These are phyloP conservation scores for Mycena maculata DNA, from an alignment of 768 basidiomycete species.

Conservation along the genomic window DNA sequence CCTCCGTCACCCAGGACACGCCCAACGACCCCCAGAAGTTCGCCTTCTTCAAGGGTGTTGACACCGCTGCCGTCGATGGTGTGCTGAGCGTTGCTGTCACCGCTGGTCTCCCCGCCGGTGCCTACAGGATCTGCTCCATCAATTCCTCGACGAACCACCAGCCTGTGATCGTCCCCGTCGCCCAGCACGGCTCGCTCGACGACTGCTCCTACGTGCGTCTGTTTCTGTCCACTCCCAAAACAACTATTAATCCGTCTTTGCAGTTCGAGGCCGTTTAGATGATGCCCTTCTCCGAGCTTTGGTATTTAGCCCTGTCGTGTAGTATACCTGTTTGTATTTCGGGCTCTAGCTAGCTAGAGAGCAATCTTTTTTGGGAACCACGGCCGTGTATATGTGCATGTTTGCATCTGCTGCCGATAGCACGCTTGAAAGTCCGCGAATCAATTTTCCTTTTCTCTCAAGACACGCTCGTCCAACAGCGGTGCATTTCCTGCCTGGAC, in stretches of 20 bases:
- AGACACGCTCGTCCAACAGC: constrained; percentile 42
- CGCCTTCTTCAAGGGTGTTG: constrained; percentile 73
- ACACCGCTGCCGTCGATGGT: constrained; percentile 55
- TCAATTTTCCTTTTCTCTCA: neutral
- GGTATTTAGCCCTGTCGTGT: neutral
- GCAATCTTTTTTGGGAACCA: neutral
- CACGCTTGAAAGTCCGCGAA: neutral
- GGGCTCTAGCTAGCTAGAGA: neutral
- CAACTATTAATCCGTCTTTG: neutral
- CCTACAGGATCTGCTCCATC: constrained; percentile 69
- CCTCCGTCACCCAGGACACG: neutral
- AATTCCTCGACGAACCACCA: constrained; percentile 63
- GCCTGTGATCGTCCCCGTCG: constrained; percentile 58
- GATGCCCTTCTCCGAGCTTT: neutral
- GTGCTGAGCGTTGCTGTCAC: constrained; percentile 48
- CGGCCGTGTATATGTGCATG: neutral
- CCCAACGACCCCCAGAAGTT: constrained; percentile 49
- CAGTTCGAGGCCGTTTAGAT: neutral
- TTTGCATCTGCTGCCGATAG: neutral
- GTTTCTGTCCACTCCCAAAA: neutral
- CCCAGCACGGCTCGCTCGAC: constrained; percentile 64
- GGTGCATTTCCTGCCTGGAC: constrained; percentile 58
- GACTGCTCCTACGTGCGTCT: constrained; percentile 56
- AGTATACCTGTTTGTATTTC: neutral
- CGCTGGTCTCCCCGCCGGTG: constrained; percentile 65